Base-by-base conservation (phyloP, 1,139 yeast species). In the Zhuliangozyma blackwelliae region DNA sequence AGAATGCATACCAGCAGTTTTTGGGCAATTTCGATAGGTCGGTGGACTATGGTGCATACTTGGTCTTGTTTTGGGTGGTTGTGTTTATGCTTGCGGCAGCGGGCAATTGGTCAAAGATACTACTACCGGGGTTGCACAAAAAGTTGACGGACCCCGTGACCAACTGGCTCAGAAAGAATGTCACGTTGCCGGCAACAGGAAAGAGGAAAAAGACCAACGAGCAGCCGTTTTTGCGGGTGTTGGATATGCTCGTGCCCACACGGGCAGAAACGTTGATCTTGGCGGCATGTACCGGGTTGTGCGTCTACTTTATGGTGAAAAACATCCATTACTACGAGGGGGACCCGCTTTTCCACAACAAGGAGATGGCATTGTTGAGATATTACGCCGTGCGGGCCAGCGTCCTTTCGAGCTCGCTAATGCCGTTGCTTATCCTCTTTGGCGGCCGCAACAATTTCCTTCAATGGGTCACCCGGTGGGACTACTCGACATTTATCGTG, bases 361-460 rank as follows among this genome's bases (percentile, higher is more conserved):
- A 45, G 25, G 5, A 21, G 5, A 21, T 26, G 31, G 48, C 54
- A 2, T 38, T 58, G 16, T 41, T 58, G 27, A 48, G 71, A 23
- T 77, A 65, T 50, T 54, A 68, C 40, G 79, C 77, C 1, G 80
- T 71, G 32, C 65, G 90, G 43, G 59, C 82, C 0, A 84, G 87
- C 25, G 67, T 79, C 25, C 51, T 82, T 29, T 69, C 78, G 3
- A 69, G 80, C 32, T 68, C 71, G 21, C 59, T 75, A 42, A 51
- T 75, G 48, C 85, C 84, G 0, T 47, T 79, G 10, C 49, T 79
- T 21, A 61, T 79, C 29, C 51, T 76, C 27, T 69, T 80, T 59
- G 84, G 80, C 0, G 84, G 86, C 5, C 63, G 89, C 47, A 79
- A 72, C 55, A 81, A 81, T 51, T 56, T 80, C 36, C 52, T 81